Conservation (phyloP, 441 rosid species). For the Kokia cookei region DNA sequence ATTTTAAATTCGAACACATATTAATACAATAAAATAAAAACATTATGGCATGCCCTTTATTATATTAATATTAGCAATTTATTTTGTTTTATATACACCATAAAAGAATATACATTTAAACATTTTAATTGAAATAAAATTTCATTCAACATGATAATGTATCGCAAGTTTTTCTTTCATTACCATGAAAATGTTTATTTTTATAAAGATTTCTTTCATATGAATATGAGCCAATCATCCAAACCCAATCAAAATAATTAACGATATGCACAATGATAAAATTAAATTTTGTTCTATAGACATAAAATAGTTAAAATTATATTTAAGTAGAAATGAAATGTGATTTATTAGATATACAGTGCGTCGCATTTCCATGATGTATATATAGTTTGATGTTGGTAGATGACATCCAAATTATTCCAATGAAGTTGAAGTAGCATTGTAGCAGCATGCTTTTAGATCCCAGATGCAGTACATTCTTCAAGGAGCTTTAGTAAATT, state of each 20-base stretch:
- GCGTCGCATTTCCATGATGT: not conserved
- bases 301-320: too few relatives aligned
- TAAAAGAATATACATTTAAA: not conserved
- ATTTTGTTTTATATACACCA: not conserved
- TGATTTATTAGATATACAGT: not conserved
- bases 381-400: not conserved
- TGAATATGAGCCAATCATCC: not conserved
- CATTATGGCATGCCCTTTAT: too few relatives aligned
- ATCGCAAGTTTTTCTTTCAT: not conserved
- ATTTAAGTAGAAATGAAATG: not conserved
- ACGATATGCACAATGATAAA: not conserved
- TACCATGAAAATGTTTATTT: too few relatives aligned
- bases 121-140: too few relatives aligned
- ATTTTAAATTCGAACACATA: too few relatives aligned
- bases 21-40: too few relatives aligned
- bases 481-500: constrained; percentile 72
- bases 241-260: not conserved
- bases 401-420: not conserved
- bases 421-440: not conserved
- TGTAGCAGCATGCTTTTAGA: constrained; percentile 23
- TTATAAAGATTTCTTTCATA: too few relatives aligned
- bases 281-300: too few relatives aligned
- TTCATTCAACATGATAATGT: not conserved
- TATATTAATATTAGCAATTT: too few relatives aligned
- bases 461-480: constrained; percentile 63